Percentiles rank a stretch among this genome's conserved stretches.
Conservation (phyloP, 805 yeast genomes). For the Jamesozyma gamospora region DNA sequence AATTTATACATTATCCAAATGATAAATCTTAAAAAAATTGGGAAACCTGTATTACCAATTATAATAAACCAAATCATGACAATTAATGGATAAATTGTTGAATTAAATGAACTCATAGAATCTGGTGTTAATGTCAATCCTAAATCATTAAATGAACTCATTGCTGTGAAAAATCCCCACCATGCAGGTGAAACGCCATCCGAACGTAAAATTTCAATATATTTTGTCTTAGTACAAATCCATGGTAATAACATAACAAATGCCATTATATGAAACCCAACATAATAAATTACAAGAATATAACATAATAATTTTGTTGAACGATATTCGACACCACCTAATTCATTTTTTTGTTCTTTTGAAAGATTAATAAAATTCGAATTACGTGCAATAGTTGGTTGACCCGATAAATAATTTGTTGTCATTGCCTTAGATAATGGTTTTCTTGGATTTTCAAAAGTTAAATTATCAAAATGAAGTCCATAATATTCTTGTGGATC, state of each 20-base stretch:
- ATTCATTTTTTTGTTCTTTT: conserved; percentile 78
- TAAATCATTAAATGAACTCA: conserved; percentile 73
- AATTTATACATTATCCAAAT: conserved; percentile 71
- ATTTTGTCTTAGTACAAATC: conserved; percentile 37
- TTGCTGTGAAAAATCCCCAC: conserved; percentile 88
- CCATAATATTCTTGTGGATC: conserved; percentile 18
- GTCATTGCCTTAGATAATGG: conserved; percentile 33
- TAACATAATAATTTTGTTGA: conserved; percentile 69
- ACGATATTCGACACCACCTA: conserved; percentile 96
- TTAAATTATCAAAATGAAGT: conserved; percentile 18
- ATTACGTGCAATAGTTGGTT: conserved; percentile 86
- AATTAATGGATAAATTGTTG: conserved; percentile 55
- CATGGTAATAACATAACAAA: conserved; percentile 51
- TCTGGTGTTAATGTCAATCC: conserved; percentile 77
- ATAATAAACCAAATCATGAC: conserved; percentile 62
- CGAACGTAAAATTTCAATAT: conserved; percentile 34
- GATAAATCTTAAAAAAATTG: conserved; percentile 66
- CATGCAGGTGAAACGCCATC: conserved; percentile 69
- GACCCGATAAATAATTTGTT: conserved; percentile 73
- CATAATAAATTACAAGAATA: conserved; percentile 54
- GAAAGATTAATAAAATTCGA: conserved; percentile 80
- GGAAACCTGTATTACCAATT: conserved; percentile 93
- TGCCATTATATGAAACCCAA: conserved; percentile 63
- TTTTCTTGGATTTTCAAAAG: conserved; percentile 3
- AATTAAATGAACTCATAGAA: conserved; percentile 61